These are phyloP conservation scores for Candida mattraensis DNA, from an alignment of 805 yeast genomes.

Conservation along the genomic window DNA sequence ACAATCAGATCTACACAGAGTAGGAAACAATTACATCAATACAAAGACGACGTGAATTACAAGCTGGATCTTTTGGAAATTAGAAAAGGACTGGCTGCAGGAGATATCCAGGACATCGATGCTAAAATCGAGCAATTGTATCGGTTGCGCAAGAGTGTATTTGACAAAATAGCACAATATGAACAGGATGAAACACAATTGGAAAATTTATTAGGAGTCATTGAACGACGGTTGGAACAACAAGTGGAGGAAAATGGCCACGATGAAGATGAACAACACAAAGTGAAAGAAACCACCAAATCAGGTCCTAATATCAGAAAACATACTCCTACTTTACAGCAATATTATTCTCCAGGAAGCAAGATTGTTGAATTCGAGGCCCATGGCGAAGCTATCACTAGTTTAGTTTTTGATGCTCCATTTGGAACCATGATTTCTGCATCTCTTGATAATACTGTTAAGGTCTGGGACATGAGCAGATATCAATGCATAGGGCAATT, in stretches of 20 bases:
- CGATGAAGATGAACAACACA: conserved; percentile 20
- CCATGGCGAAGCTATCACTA: conserved; percentile 52
- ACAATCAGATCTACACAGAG: conserved; percentile 45
- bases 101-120: conserved; percentile 67
- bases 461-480: conserved; percentile 79
- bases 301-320: no score
- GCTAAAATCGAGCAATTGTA: conserved; percentile 51
- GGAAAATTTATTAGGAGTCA: conserved; percentile 47
- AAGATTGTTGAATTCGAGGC: conserved; percentile 49
- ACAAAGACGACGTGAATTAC: conserved; percentile 41
- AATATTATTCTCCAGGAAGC: conserved; percentile 60
- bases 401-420: conserved; percentile 70
- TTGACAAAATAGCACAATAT: conserved; percentile 56
- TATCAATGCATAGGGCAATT: conserved; percentile 50
- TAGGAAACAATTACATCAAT: conserved; percentile 36
- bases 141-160: conserved; percentile 49
- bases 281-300: no score
- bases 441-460: conserved; percentile 70
- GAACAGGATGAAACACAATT: conserved; percentile 61
- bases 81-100: conserved; percentile 61
- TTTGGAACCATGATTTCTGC: conserved; percentile 79
- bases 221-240: conserved; percentile 41
- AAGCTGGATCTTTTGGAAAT: conserved; percentile 57
- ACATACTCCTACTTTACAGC: conserved; percentile 63
- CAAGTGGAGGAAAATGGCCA: conserved; percentile 15